phyloP scores from a whole-genome alignment of 2,329 filamentous ascomycete species.

The Monascus ruber region DNA sequence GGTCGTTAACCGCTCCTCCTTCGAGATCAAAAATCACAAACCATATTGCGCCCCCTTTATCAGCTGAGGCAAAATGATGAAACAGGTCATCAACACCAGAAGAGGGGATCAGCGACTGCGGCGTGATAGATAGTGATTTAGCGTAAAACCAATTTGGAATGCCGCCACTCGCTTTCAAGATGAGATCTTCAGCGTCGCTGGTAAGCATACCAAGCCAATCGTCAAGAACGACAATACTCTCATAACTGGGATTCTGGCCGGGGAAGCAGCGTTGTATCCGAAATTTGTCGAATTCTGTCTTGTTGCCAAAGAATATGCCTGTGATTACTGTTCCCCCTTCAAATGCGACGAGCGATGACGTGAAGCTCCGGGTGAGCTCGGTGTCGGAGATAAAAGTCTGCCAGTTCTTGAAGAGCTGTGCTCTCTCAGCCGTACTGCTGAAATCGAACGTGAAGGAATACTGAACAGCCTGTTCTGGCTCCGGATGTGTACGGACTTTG shows the following conservation, averaged over 20 bases:
- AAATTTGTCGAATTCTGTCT: slow-evolving; percentile 42
- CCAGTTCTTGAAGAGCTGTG: slow-evolving; percentile 45
- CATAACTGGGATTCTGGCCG: slow-evolving; percentile 4
- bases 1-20: slow-evolving; percentile 49
- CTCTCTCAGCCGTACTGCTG: slow-evolving; percentile 38
- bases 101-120: slow-evolving; percentile 38
- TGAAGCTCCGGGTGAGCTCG: slow-evolving; percentile 47
- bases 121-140: slow-evolving; percentile 46
- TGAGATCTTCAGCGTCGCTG: slow-evolving; percentile 15
- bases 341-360: slow-evolving; percentile 45
- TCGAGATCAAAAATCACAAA: slow-evolving; percentile 52
- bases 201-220: slow-evolving; percentile 19
- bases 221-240: slow-evolving; percentile 12
- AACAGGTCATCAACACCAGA: slow-evolving; percentile 41
- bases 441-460: slow-evolving; percentile 47
- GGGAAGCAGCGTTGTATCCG: slow-evolving; percentile 17
- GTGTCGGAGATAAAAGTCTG: slow-evolving; percentile 46
- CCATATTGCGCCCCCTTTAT: slow-evolving; percentile 46
- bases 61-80: slow-evolving; percentile 39
- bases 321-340: slow-evolving; percentile 46
- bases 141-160: slow-evolving; percentile 43
- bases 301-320: slow-evolving; percentile 51
- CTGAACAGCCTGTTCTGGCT: slow-evolving; percentile 40
- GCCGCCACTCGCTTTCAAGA: slow-evolving; percentile 20
- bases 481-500: slow-evolving; percentile 24